Base-by-base conservation (phyloP, 2,329 filamentous ascomycete species). In the Alternaria conjuncta region DNA sequence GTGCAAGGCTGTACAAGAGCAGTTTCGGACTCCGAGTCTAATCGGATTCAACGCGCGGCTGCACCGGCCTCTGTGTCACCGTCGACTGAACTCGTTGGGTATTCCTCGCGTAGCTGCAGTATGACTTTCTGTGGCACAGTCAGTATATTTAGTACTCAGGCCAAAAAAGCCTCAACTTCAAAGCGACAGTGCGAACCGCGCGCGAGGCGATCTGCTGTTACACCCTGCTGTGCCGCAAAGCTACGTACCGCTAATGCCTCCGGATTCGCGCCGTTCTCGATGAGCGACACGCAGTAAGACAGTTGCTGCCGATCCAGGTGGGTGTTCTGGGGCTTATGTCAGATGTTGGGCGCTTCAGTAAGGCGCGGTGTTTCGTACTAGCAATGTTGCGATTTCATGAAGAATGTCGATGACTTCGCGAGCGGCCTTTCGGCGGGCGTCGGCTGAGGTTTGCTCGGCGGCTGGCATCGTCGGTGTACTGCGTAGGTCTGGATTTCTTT, bases 261-360 rank as follows among this genome's bases (percentile, higher is more conserved):
- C 0, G 96, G 96, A 77, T 97, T 97, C 28, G 98, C 93, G 13
- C 96, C 96, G 76, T 97, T 97, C 82, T 99, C 96, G 72, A 99
- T 96, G 80, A 99, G 87, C 57, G 94, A 97, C 64, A 98, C 95
- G 81, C 96, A 99, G 67, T 97, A 92, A 4, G 94, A 97, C 18
- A 99, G 85, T 20, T 94, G 94, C 57, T 94, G 91, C 30, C 95
- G 90, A 80, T 97, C 94, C 49, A 99, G 89, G 68, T 97, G 89
- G 66, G 95, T 97, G 82, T 98, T 97, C 95, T 98, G 64, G 18
- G 44, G 15, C n/a, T 28, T 20, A 25, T 41, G 36, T 63, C 28
- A 59, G 30, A 59, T 43, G 32, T 25, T 32, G 36, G 28, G 41
- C 18, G n/a, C 21, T 26, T 45, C 45, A 45, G 26, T 28, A 54